phyloP scores from a whole-genome alignment of 148 eudicot species.

The Rhododendron ferrugineum region DNA sequence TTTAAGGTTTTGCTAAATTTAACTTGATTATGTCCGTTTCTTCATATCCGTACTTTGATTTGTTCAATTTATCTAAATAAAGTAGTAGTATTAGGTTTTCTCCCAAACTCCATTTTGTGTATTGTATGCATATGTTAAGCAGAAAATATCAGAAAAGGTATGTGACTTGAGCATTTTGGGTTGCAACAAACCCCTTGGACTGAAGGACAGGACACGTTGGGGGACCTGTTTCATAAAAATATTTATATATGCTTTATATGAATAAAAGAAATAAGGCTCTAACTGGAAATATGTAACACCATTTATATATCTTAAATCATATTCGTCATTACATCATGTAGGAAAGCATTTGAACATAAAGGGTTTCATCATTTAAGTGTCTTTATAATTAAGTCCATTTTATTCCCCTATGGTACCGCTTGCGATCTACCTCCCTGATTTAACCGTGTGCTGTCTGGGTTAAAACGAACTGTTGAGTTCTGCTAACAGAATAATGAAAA shows the following conservation, averaged over 20 bases:
- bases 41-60: neutral
- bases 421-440: neutral
- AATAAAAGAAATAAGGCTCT: neutral
- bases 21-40: neutral
- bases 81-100: neutral
- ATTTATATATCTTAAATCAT: neutral
- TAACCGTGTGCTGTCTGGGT: neutral
- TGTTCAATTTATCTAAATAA: neutral
- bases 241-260: neutral
- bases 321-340: neutral
- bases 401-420: neutral
- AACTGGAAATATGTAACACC: neutral
- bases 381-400: neutral
- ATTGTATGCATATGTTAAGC: neutral
- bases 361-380: neutral
- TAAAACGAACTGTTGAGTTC: neutral
- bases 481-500: neutral
- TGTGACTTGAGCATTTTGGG: neutral
- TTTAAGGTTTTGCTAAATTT: slow-evolving; percentile 58
- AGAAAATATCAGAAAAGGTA: neutral
- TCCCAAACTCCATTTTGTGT: neutral
- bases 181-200: neutral
- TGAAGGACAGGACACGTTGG: neutral
- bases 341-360: neutral
- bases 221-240: neutral